Base-by-base conservation (phyloP, 345 rosid genomes). In the Rhizophora mangle region DNA sequence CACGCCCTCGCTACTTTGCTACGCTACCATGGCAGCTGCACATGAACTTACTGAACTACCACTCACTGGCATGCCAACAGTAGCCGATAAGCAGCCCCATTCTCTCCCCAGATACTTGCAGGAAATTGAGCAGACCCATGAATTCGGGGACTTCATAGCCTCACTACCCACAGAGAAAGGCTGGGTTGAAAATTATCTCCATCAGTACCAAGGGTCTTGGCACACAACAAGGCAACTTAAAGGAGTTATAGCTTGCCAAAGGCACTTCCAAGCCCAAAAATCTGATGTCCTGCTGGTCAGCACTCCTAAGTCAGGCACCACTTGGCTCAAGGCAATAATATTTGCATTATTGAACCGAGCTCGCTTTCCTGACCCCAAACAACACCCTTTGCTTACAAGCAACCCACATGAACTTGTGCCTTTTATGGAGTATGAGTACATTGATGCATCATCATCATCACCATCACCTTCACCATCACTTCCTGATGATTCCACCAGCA, bases 381-480 rank as follows among this genome's bases (percentile, higher is more conserved):
- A 70, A 0, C 89, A 86, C 75, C 91, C 87, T 69, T 68, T 89
- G 64, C 84, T 86, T 54, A 69, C 79, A 6, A 55, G 68, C 20
- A 89, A 73, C 65, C 89, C 91, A 46, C 90, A 86, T 30, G 85
- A 62, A 51, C 85, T 88, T 52, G 81, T 88, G 8, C 90, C 89
- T n/a, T 86, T 86, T 68, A 60, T 84, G 64, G 90, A 83, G 68
- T 0, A 62, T 22, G 70, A 36, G 8, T 77, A 65, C 29, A 51
- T 68, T 11, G 78, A 72, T 16, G 32, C 21, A 8, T 13, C 47
- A 3, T 9, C 20, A 30, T 51, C 24, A 24, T 24, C 24, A 24
- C 24, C 24, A 1, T 24, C 24, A 24, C 24, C 24, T 24, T 24
- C 24, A 30, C 61, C 49, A 43, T 15, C 60, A 27, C 36, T 70